Evolutionary conservation across 768 basidiomycete species (phyloP), one percentile per base, ranked within the genome.

Genomic region (Asterophora lycoperdoides): DNA sequence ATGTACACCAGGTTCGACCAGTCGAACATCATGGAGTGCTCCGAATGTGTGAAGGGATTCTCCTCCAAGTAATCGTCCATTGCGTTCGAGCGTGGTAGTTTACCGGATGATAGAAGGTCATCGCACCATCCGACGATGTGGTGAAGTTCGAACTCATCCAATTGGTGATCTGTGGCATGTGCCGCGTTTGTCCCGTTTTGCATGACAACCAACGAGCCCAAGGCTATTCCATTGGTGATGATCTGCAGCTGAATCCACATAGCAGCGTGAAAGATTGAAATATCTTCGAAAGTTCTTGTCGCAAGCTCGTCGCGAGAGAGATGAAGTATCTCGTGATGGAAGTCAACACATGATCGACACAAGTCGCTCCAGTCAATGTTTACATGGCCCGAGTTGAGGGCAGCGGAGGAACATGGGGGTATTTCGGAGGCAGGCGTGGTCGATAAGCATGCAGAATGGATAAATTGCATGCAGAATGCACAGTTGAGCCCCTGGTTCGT

Each of bases 201-300:
- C 4, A 68, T 60, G 28, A 89, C 62, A n/a, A 80, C 71, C 44
- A 91, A 67, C 3, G 87, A 80, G 10, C 86, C 83, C 29, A 82
- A 64, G 0, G 77, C 75, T 11, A 90, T 56, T 1, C 89, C 90
- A 55, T 80, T 83, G 33, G 72, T 71, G 34, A 90, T 64, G 17
- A 89, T 73, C 49, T 86, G 81, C 17, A 82, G 60, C 57, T 92
- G 88, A 1, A 70, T 78, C 75, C 81, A 84, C 5, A 90, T 66
- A n/a, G 72, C 67, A 15, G 78, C 73, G 52, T 75, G 73, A 42
- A 79, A 70, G 7, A 86, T 71, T 1, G 84, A 77, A 5, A 87
- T 60, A 56, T 91, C 89, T 69, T 93, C 90, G 55, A 80, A 82
- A 19, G 76, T 75, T 42, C 63, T 64, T n/a, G 61, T 58, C 4